Percentiles rank a stretch among this genome's conserved stretches.
Conservation (phyloP, 164 flowering plant species). For the Aristolochia contorta region DNA sequence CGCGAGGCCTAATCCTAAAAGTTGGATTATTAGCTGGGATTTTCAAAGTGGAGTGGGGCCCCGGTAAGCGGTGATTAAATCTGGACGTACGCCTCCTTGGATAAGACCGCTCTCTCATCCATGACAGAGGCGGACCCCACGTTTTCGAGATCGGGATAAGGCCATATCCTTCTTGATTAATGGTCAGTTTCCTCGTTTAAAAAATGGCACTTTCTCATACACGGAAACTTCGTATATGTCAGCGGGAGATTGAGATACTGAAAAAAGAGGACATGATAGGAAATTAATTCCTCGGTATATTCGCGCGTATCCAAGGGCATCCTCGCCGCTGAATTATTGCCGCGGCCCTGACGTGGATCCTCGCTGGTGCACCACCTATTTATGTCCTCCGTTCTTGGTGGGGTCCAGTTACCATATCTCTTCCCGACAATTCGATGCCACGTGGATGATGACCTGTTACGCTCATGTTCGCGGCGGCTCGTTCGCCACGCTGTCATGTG, state of each 20-base stretch:
- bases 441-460: conserved; percentile 4
- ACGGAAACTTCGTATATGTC: neutral
- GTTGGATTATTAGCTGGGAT: neutral
- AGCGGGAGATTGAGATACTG: too few relatives aligned
- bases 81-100: neutral
- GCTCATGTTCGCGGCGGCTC: conserved; percentile 12
- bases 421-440: neutral
- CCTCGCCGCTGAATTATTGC: conserved; percentile 4
- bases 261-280: neutral
- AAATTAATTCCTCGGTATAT: neutral
- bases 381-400: neutral
- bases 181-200: neutral
- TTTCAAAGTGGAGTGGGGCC: conserved; percentile 4
- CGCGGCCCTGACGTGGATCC: conserved; percentile 54
- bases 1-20: neutral
- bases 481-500: conserved; percentile 7
- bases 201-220: neutral
- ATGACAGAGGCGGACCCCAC: conserved; percentile 3
- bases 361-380: conserved; percentile 26
- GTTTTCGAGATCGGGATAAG: conserved; percentile 4
- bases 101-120: conserved; percentile 1
- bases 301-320: neutral
- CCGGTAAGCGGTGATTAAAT: neutral
- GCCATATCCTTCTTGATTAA: neutral
- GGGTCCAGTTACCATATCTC: neutral